phyloP scores from a whole-genome alignment of 2,329 filamentous ascomycete genomes.

The Beauveria asiatica region DNA sequence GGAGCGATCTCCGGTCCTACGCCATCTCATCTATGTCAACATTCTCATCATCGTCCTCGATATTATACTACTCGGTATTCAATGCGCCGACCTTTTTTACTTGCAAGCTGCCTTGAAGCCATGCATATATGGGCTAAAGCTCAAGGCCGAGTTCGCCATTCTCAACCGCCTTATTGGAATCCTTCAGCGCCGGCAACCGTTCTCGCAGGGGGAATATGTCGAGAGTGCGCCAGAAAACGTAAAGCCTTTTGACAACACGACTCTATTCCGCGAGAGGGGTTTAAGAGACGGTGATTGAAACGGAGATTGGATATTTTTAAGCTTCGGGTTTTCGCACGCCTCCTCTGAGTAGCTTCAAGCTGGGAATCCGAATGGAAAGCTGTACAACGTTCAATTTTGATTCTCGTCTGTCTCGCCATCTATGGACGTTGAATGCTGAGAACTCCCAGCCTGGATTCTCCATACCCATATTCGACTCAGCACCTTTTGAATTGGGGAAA shows the following conservation, averaged over 20 bases:
- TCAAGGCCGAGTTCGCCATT: conserved; percentile 32
- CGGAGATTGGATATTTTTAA: too few species aligned
- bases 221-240: not conserved
- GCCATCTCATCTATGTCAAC: conserved; percentile 37
- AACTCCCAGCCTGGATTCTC: too few species aligned
- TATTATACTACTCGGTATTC: conserved; percentile 29
- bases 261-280: not conserved
- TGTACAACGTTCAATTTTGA: too few species aligned
- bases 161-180: conserved; percentile 29
- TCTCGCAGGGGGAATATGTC: not conserved
- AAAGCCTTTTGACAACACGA: not conserved
- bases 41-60: conserved; percentile 38
- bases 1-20: conserved; percentile 11
- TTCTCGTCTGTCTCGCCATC: too few species aligned
- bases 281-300: too few species aligned
- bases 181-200: conserved; percentile 6
- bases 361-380: too few species aligned
- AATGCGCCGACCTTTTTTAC: conserved; percentile 28
- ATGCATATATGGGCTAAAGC: conserved; percentile 30
- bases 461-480: too few species aligned
- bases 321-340: too few species aligned
- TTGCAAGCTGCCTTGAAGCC: conserved; percentile 29
- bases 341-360: too few species aligned
- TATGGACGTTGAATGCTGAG: too few species aligned
- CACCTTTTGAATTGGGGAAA: too few species aligned